These are phyloP conservation scores for Pleurotus salmoneostramineus DNA, from an alignment of 768 basidiomycete species.

Conservation along the genomic window DNA sequence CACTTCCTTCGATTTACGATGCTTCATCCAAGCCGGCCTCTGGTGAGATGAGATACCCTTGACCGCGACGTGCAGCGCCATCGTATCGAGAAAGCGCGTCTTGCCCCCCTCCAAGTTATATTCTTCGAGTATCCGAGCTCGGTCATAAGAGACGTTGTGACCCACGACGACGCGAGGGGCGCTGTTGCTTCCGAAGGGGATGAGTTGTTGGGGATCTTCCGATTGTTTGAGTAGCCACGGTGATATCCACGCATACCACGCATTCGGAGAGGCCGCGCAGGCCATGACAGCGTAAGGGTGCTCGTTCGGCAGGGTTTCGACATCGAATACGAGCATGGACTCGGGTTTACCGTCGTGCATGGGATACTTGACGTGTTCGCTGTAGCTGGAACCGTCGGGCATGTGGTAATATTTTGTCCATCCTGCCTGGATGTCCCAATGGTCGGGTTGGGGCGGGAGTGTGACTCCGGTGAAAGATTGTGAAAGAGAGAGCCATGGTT, in stretches of 20 bases:
- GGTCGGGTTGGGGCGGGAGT: conserved; percentile 18
- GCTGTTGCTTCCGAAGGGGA: conserved; percentile 61
- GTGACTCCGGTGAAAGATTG: conserved; percentile 1
- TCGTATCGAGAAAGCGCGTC: conserved; percentile 89
- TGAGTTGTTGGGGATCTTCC: conserved; percentile 56
- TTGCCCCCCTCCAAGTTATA: conserved; percentile 64
- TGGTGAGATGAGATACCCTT: conserved; percentile 95
- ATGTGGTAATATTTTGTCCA: conserved; percentile 85
- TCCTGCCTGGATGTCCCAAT: conserved; percentile 50
- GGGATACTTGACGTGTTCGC: conserved; percentile 67
- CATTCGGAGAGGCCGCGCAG: conserved; percentile 73
- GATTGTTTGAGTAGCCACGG: conserved; percentile 81
- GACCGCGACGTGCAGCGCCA: conserved; percentile 91
- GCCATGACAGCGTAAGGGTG: conserved; percentile 86
- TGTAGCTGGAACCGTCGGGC: conserved; percentile 74
- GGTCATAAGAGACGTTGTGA: conserved; percentile 95
- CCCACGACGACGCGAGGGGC: conserved; percentile 73
- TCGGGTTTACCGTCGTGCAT: conserved; percentile 62
- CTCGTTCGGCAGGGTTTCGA: conserved; percentile 87
- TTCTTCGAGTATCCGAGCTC: conserved; percentile 79
- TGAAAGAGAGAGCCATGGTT: conserved; percentile 70
- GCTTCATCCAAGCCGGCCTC: conserved; percentile 87
- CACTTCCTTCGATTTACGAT: conserved; percentile 65
- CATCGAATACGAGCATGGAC: conserved; percentile 83
- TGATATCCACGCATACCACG: conserved; percentile 96